Evolutionary conservation across 163 green algal species (phyloP), one percentile per base, ranked within the genome.

Genomic region (Chloroidium sp.): DNA sequence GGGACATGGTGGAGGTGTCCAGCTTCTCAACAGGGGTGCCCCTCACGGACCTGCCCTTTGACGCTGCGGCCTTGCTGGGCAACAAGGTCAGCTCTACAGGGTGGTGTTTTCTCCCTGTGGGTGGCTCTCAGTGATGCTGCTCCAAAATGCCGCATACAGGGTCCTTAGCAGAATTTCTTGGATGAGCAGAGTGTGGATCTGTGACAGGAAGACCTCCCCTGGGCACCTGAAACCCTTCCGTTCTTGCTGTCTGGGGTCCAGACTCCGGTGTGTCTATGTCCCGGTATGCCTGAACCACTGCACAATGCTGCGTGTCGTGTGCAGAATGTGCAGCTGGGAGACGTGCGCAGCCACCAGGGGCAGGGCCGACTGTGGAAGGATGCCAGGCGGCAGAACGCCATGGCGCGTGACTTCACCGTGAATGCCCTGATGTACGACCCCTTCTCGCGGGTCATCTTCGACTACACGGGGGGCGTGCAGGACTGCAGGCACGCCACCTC

Each of bases 341-440:
- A 62, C 74, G 58, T 77, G 74, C 8, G 14, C 8, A 59, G 74
- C 74, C 1, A 12, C 14, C 74, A 77, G 64, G 64, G 64, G 64
- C 64, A 68, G 62, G 13, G 3, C 1, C 75, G 68, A 61, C 68
- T 62, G 0, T 91, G 89, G 87, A 75, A 79, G 12, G 76, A 58
- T 0, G 91, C 90, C 2, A 82, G 89, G 8, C 68, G 82, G 0
- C 67, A 81, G 13, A 94, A 96, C 74, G 89, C 92, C 1, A 13
- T 79, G 0, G 75, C 64, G 59, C 81, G 93, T 0, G 93, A 97
- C 86, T 97, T 97, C 86, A 95, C 92, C 0, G 84, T 92, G 14
- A 97, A 97, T 76, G 90, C 80, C 6, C 78, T 97, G 79, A 80
- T 95, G 69, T 95, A 93, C 78, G 92, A 96, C 13, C 87, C 90